Evolutionary conservation across 768 basidiomycete genomes (phyloP).

Genomic region (Hydnum rufescens): DNA sequence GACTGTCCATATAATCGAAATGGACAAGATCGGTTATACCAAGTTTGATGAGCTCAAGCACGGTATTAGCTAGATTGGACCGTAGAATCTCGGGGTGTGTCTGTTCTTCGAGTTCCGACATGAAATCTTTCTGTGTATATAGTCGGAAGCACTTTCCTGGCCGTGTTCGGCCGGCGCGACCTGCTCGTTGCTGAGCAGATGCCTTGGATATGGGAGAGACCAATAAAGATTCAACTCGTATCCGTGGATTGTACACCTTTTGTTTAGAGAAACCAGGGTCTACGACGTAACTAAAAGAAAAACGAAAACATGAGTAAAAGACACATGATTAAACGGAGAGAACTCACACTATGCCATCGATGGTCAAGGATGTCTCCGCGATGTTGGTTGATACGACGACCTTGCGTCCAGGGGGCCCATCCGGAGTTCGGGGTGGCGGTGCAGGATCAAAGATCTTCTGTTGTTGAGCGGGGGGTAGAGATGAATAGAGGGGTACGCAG

Average conservation of each 20-base stretch:
- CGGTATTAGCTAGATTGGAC: conserved; percentile 83
- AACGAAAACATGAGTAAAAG: background rate
- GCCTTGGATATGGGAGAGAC: conserved; percentile 95
- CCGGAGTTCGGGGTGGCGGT: conserved; percentile 37
- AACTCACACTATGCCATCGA: conserved; percentile 99
- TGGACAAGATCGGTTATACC: conserved; percentile 82
- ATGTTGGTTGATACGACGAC: conserved; percentile 93
- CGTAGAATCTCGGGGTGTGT: conserved; percentile 92
- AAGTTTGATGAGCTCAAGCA: conserved; percentile 83
- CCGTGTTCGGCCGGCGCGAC: conserved; percentile 86
- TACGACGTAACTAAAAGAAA: conserved; percentile 46
- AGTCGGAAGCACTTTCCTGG: conserved; percentile 95
- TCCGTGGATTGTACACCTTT: conserved; percentile 94
- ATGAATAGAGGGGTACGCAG: conserved; percentile 89
- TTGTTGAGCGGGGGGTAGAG: conserved; percentile 83
- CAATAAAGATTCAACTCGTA: conserved; percentile 82
- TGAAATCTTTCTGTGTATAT: conserved; percentile 95
- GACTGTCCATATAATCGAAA: conserved; percentile 84
- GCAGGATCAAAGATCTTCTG: conserved; percentile 91
- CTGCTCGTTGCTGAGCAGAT: conserved; percentile 86
- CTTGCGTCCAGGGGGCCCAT: conserved; percentile 76
- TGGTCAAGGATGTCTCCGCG: conserved; percentile 92
- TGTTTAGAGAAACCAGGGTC: conserved; percentile 97
- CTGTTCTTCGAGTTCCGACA: conserved; percentile 88
- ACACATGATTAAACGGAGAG: conserved; percentile 21